A percentile compares a stretch with the other conserved stretches of the same genome.
These are phyloP conservation scores for Claviceps monticola DNA, from an alignment of 2,329 filamentous ascomycete genomes.

Conservation along the genomic window DNA sequence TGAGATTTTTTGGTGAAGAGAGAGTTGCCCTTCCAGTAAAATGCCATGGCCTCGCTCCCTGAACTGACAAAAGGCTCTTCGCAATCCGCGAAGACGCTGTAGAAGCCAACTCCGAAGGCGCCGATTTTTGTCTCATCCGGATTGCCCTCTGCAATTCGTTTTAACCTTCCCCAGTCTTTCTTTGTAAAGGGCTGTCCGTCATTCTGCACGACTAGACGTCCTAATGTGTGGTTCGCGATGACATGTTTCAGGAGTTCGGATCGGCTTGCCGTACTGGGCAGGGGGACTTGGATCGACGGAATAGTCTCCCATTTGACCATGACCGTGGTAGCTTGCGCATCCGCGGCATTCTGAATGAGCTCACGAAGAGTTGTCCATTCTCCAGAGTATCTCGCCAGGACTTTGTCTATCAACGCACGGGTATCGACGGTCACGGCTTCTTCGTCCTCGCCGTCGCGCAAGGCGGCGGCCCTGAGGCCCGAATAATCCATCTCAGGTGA, in stretches of 20 bases:
- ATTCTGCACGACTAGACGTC: constrained; percentile 81
- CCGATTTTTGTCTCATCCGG: constrained; percentile 98
- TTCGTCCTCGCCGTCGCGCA: constrained; percentile 77
- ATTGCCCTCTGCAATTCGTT: constrained; percentile 97
- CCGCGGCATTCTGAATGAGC: constrained; percentile 95
- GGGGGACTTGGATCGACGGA: constrained; percentile 66
- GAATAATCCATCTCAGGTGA: constrained; percentile 54
- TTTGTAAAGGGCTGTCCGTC: constrained; percentile 77
- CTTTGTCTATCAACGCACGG: constrained; percentile 91
- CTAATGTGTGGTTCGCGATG: constrained; percentile 72
- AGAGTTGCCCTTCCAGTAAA: constrained; percentile 99
- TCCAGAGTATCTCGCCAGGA: constrained; percentile 87
- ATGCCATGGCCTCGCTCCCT: constrained; percentile 86
- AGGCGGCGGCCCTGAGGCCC: constrained; percentile 70
- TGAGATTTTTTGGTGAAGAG: constrained; percentile 81
- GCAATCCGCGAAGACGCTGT: constrained; percentile 95
- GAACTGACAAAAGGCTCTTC: constrained; percentile 96
- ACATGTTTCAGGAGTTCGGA: constrained; percentile 70
- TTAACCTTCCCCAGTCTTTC: constrained; percentile 86
- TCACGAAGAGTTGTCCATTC: constrained; percentile 88
- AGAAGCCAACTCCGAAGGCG: constrained; percentile 96
- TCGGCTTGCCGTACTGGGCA: constrained; percentile 48
- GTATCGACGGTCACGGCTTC: constrained; percentile 98
- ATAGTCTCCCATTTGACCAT: constrained; percentile 85
- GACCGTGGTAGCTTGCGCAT: constrained; percentile 82